Conservation (phyloP, 2,329 filamentous ascomycete genomes). For the Fonsecaea multimorphosa region DNA sequence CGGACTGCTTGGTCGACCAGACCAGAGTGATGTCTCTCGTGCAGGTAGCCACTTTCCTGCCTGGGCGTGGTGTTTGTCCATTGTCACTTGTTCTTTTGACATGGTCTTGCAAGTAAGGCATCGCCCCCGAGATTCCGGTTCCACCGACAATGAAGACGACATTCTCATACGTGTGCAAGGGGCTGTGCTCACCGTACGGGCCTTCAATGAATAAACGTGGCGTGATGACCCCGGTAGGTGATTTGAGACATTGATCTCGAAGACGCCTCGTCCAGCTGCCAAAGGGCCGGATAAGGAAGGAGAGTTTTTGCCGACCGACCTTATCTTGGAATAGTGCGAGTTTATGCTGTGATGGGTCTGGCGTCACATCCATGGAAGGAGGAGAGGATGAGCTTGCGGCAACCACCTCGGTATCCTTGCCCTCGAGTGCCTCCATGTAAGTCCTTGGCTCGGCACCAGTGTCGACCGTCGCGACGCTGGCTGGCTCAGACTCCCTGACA, state of each 20-base stretch:
- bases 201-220: slow-evolving; percentile 57
- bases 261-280: slow-evolving; percentile 59
- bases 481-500: background rate
- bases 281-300: slow-evolving; percentile 59
- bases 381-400: slow-evolving; percentile 11
- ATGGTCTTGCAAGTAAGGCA: slow-evolving; percentile 48
- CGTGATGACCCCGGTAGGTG: slow-evolving; percentile 38
- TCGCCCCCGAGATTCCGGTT: slow-evolving; percentile 52
- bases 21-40: slow-evolving; percentile 44
- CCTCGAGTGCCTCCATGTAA: slow-evolving; percentile 36
- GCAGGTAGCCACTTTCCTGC: slow-evolving; percentile 23
- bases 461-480: slow-evolving; percentile 29
- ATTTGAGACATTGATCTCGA: slow-evolving; percentile 45
- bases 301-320: slow-evolving; percentile 45
- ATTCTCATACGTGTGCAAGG: slow-evolving; percentile 57
- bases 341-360: slow-evolving; percentile 14
- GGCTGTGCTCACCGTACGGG: slow-evolving; percentile 54
- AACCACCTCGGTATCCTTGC: slow-evolving; percentile 11
- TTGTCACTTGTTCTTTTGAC: background rate
- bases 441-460: background rate
- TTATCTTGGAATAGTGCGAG: background rate
- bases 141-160: slow-evolving; percentile 55
- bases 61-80: background rate
- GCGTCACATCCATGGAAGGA: slow-evolving; percentile 10
- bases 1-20: slow-evolving; percentile 45